Conservation (phyloP, 2,329 filamentous ascomycete genomes). For the Trichoderma koningii region DNA sequence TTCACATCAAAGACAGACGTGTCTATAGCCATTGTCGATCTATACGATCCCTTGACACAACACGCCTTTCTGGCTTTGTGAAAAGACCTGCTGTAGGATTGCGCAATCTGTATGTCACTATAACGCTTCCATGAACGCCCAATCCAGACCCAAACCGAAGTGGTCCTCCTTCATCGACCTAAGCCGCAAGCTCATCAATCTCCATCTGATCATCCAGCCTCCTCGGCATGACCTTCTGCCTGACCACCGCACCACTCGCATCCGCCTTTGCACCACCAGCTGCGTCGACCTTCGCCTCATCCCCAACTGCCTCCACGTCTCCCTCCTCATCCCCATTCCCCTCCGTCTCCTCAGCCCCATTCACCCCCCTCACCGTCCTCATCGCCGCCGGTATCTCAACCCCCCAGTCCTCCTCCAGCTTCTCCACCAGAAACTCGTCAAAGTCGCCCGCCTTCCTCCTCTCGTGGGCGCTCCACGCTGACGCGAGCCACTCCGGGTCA, state of each 20-base stretch:
- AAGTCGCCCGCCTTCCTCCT: constrained; percentile 53
- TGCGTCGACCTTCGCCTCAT: neutral
- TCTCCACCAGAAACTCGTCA: constrained; percentile 48
- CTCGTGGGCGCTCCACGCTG: constrained; percentile 55
- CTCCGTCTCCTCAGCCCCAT: neutral
- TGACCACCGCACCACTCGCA: neutral
- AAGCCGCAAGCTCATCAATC: constrained; percentile 11
- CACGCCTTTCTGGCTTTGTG: neutral
- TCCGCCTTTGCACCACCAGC: neutral
- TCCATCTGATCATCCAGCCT: constrained; percentile 4
- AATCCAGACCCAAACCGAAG: neutral
- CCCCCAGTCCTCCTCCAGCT: constrained; percentile 53
- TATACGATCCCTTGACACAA: neutral
- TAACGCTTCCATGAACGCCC: neutral
- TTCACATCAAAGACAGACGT: neutral
- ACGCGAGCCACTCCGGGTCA: constrained; percentile 54
- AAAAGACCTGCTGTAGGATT: neutral
- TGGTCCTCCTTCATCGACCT: neutral
- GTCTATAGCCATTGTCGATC: neutral
- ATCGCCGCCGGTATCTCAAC: constrained; percentile 44
- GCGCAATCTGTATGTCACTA: neutral
- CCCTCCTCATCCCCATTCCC: neutral
- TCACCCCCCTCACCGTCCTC: constrained; percentile 27
- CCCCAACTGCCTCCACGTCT: neutral
- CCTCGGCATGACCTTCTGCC: neutral